A percentile compares a stretch with the other conserved stretches of the same genome.
These are phyloP conservation scores for Halenospora varia DNA, from an alignment of 495 filamentous ascomycete species.

Conservation along the genomic window DNA sequence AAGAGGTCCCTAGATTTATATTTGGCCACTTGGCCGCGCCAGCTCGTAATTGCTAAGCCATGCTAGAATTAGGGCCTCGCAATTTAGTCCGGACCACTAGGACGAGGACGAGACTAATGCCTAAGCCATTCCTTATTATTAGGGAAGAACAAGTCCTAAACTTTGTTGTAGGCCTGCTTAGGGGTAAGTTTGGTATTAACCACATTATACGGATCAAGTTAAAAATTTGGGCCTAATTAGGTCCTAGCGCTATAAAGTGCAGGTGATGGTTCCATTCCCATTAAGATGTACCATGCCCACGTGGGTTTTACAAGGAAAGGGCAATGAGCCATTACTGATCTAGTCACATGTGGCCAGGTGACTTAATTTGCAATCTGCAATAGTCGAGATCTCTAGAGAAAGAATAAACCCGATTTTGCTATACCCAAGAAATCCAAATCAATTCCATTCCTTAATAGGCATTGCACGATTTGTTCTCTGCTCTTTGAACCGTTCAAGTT, in stretches of 20 bases:
- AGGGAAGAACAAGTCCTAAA: slow-evolving; percentile 5
- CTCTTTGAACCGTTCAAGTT: slow-evolving; percentile 3
- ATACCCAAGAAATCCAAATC: slow-evolving; percentile 4
- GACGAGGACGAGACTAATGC: slow-evolving; percentile 2
- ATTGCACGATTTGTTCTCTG: slow-evolving; percentile 3
- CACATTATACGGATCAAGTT: slow-evolving; percentile 5
- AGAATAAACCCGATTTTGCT: slow-evolving; percentile 3
- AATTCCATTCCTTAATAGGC: slow-evolving; percentile 1
- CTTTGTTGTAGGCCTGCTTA: slow-evolving; percentile 4
- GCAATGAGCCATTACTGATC: slow-evolving; percentile 1
- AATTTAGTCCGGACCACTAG: slow-evolving; percentile 1
- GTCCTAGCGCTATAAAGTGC: slow-evolving; percentile 1
- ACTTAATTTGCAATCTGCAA: slow-evolving; percentile 5
- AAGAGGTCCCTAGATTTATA: slow-evolving; percentile 2
- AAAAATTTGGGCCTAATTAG: slow-evolving; percentile 2
- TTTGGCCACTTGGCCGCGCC: slow-evolving; percentile 2
- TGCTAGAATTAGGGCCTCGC: slow-evolving; percentile 2
- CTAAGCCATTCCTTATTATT: slow-evolving; percentile 5
- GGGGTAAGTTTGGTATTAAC: slow-evolving; percentile 3
- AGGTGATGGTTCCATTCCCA: background rate
- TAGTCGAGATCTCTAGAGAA: slow-evolving; percentile 4
- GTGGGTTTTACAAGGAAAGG: slow-evolving; percentile 3
- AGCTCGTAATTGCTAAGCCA: slow-evolving; percentile 3
- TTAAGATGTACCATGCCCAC: background rate
- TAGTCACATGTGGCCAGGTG: slow-evolving; percentile 1